Conservation (phyloP, 1,139 yeast species). For the Zygotorulaspora mrakii region DNA sequence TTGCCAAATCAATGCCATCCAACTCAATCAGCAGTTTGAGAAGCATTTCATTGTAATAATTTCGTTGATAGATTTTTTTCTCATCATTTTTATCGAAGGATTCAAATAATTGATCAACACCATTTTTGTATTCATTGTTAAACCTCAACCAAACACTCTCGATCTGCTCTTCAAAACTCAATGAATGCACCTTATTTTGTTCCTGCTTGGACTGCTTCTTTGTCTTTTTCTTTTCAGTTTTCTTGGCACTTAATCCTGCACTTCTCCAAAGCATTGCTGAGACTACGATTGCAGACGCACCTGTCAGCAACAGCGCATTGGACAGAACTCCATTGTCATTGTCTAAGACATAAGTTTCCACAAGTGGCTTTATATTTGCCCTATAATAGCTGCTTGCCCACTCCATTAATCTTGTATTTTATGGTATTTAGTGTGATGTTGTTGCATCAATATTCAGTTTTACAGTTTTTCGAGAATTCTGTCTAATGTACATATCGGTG, state of each 20-base stretch:
- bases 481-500: too few species aligned
- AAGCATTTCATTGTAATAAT: constrained; percentile 62
- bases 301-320: constrained; percentile 15
- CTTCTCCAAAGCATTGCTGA: constrained; percentile 16
- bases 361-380: constrained; percentile 7
- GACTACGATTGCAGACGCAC: constrained; percentile 15
- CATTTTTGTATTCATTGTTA: constrained; percentile 28
- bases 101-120: constrained; percentile 23
- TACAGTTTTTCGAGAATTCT: too few species aligned
- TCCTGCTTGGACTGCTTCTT: constrained; percentile 8
- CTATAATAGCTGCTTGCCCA: constrained; percentile 4
- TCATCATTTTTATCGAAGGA: constrained; percentile 32
- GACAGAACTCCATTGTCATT: constrained; percentile 11
- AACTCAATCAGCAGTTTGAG: constrained; percentile 61
- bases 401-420: constrained; percentile 10
- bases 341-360: constrained; percentile 13
- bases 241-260: constrained; percentile 6
- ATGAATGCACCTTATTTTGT: constrained; percentile 19
- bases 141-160: constrained; percentile 29
- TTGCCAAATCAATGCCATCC: constrained; percentile 57
- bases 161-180: constrained; percentile 29
- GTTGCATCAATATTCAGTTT: too few species aligned
- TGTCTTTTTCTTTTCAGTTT: constrained; percentile 8
- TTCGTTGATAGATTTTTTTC: constrained; percentile 47
- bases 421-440: too few species aligned